Conservation (phyloP, 2,329 filamentous ascomycete species). For the Intubia oerlemansii region DNA sequence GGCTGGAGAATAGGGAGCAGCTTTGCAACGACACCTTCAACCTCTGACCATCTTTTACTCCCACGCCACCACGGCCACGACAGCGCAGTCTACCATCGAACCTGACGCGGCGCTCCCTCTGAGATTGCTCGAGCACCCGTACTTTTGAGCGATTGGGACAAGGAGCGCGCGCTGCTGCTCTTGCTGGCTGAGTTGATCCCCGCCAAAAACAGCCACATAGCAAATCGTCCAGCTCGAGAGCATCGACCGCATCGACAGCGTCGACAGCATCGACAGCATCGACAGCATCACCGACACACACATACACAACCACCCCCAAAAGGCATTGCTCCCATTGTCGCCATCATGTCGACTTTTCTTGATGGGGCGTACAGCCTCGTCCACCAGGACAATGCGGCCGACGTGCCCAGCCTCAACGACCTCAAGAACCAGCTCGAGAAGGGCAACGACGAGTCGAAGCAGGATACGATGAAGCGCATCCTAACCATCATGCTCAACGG, state of each 20-base stretch:
- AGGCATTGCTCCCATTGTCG: no score
- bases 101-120: no score
- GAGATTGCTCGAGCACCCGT: no score
- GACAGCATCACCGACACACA: no score
- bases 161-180: background rate
- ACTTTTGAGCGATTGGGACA: no score
- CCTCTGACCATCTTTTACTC: constrained; percentile 1
- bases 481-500: constrained; percentile 96
- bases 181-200: no score
- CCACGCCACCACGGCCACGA: background rate
- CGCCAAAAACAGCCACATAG: no score
- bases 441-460: constrained; percentile 77
- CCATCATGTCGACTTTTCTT: constrained; percentile 73
- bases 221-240: no score
- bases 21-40: background rate
- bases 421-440: constrained; percentile 86
- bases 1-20: constrained; percentile 4
- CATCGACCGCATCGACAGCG: no score
- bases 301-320: no score
- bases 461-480: constrained; percentile 92
- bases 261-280: no score
- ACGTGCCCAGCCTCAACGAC: constrained; percentile 77
- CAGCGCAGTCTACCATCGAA: no score
- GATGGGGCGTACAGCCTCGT: constrained; percentile 93
- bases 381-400: constrained; percentile 90